These are phyloP conservation scores for Tuber magnatum DNA, from an alignment of 495 filamentous ascomycete species.

Conservation along the genomic window DNA sequence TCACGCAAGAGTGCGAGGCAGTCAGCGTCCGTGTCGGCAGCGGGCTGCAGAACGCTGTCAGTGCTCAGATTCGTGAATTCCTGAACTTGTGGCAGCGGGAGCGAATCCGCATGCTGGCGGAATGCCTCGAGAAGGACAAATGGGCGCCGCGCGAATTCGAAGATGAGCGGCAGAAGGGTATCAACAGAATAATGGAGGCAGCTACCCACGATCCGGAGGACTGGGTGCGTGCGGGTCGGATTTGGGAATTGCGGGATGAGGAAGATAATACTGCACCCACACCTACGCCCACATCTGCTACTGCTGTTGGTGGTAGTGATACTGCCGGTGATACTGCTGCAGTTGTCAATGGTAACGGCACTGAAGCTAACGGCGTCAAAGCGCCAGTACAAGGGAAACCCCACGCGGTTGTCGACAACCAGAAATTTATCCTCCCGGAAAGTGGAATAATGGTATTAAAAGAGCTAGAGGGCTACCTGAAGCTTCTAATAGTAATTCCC, in stretches of 20 bases:
- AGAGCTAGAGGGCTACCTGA: constrained; percentile 73
- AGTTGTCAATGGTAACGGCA: constrained; percentile 22
- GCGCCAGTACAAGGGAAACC: constrained; percentile 24
- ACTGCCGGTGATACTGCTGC: not conserved
- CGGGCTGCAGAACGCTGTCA: constrained; percentile 77
- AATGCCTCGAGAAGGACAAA: constrained; percentile 78
- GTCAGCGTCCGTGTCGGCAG: constrained; percentile 83
- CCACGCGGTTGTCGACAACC: constrained; percentile 71
- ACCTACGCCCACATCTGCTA: not conserved
- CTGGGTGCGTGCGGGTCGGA: constrained; percentile 64
- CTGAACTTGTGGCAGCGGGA: constrained; percentile 65
- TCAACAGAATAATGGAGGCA: constrained; percentile 63
- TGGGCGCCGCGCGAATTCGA: constrained; percentile 87
- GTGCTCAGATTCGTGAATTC: constrained; percentile 85
- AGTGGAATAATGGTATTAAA: constrained; percentile 71
- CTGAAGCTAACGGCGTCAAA: constrained; percentile 29
- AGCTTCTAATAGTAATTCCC: constrained; percentile 74
- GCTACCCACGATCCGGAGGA: constrained; percentile 71
- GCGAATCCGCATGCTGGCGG: constrained; percentile 70
- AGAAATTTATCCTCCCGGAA: constrained; percentile 76
- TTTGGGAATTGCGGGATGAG: constrained; percentile 56
- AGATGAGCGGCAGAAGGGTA: constrained; percentile 55
- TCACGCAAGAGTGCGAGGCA: constrained; percentile 94
- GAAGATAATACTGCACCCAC: constrained; percentile 23
- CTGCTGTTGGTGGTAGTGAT: too few species aligned